A percentile compares a stretch with the other conserved stretches of the same genome.
phyloP scores from a whole-genome alignment of 306 rosid genomes.

The Begonia fuchsioides region DNA sequence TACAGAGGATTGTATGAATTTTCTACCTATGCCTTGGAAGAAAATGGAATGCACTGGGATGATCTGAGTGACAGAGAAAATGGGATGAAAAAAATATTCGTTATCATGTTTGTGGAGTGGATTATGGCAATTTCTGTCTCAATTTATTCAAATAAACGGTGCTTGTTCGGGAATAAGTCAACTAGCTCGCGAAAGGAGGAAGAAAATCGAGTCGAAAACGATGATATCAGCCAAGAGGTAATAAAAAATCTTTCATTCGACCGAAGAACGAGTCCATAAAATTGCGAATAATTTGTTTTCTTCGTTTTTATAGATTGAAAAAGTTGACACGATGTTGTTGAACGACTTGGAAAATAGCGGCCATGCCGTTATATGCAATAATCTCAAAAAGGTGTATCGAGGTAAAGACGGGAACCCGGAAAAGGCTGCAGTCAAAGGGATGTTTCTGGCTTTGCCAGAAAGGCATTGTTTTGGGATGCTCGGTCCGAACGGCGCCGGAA shows the following conservation, averaged over 20 bases:
- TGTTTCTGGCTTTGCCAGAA: constrained; percentile 73
- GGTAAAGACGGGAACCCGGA: constrained; percentile 82
- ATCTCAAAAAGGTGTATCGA: constrained; percentile 65
- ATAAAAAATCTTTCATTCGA: not conserved
- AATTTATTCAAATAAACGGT: constrained; percentile 23
- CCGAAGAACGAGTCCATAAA: not conserved
- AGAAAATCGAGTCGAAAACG: constrained; percentile 50
- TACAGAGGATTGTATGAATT: constrained; percentile 76
- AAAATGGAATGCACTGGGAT: constrained; percentile 65
- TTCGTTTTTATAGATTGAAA: constrained; percentile 46
- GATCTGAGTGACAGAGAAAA: constrained; percentile 39
- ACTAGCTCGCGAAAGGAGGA: constrained; percentile 33
- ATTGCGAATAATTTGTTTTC: not conserved
- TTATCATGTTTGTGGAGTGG: constrained; percentile 70
- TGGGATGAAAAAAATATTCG: constrained; percentile 62
- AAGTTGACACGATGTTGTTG: constrained; percentile 55
- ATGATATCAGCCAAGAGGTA: constrained; percentile 68
- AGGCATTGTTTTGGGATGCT: constrained; percentile 97
- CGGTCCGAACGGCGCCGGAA: constrained; percentile 98
- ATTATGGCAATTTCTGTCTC: constrained; percentile 36
- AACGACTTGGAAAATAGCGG: constrained; percentile 21
- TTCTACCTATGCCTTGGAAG: constrained; percentile 29
- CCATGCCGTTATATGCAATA: constrained; percentile 53
- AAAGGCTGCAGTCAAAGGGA: constrained; percentile 66
- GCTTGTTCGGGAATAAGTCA: constrained; percentile 25